phyloP scores from a whole-genome alignment of 768 basidiomycete genomes.

The Tylopilus rubrobrunneus region DNA sequence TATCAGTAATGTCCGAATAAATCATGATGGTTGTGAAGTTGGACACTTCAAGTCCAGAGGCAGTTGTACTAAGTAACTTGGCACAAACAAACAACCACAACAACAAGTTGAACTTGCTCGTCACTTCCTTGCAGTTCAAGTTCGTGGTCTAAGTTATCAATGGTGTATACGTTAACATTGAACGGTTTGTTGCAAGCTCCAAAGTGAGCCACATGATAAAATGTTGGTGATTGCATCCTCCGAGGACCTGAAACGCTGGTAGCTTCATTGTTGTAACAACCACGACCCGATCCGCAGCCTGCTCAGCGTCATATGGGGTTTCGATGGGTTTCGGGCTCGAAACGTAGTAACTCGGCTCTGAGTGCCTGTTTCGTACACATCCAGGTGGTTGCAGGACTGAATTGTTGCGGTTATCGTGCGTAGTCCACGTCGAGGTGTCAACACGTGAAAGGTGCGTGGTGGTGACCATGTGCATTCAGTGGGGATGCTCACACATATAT shows the following conservation, averaged over 20 bases:
- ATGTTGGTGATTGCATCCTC: too few species aligned
- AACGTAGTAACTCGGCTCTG: neutral
- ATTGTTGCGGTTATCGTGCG: neutral
- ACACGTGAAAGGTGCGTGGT: neutral
- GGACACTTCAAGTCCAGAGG: too few species aligned
- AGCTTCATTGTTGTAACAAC: neutral
- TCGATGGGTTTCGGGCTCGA: neutral
- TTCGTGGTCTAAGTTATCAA: too few species aligned
- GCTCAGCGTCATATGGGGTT: neutral
- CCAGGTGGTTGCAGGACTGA: neutral
- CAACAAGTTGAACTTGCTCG: too few species aligned
- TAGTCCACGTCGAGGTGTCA: neutral
- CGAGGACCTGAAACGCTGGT: neutral
- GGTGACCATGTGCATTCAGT: neutral
- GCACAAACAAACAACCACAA: too few species aligned
- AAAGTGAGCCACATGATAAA: too few species aligned
- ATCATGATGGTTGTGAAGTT: too few species aligned
- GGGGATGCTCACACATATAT: neutral
- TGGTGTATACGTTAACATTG: too few species aligned
- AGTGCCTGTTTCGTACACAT: neutral
- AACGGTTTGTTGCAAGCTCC: too few species aligned
- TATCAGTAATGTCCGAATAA: too few species aligned
- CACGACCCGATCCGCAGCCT: neutral
- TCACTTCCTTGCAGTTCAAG: too few species aligned
- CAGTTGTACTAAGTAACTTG: too few species aligned